Evolutionary conservation across 1,284 basidiomycete species (phyloP).

Genomic region (Cutaneotrichosporon cavernicola): DNA sequence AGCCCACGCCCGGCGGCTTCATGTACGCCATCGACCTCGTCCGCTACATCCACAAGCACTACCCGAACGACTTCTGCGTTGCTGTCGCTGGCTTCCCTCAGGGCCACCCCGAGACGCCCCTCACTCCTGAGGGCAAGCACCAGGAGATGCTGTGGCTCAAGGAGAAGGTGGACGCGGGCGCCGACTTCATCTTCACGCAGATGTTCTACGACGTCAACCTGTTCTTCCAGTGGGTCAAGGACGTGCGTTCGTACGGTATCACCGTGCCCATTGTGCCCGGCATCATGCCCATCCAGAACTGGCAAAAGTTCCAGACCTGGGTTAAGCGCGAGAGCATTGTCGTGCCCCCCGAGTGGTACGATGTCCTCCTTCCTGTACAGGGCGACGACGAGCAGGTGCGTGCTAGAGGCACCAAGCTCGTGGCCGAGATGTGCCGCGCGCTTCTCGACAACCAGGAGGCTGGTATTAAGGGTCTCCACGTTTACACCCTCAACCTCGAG

Average conservation of each 20-base stretch:
- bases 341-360: constrained; percentile 77
- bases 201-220: constrained; percentile 92
- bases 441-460: constrained; percentile 71
- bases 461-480: constrained; percentile 83
- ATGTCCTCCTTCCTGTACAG: constrained; percentile 83
- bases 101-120: constrained; percentile 63
- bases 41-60: constrained; percentile 72
- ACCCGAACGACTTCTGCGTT: constrained; percentile 91
- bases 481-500: constrained; percentile 98
- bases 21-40: constrained; percentile 87
- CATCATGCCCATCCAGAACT: constrained; percentile 96
- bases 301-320: constrained; percentile 92
- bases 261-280: constrained; percentile 87
- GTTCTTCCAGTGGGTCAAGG: constrained; percentile 81
- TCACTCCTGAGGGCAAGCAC: constrained; percentile 44
- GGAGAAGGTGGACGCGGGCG: constrained; percentile 89
- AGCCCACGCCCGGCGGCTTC: constrained; percentile 84
- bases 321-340: constrained; percentile 80
- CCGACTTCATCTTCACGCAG: constrained; percentile 94
- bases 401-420: constrained; percentile 80
- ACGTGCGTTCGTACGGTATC: constrained; percentile 80
- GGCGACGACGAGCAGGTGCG: constrained; percentile 88
- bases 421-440: constrained; percentile 80
- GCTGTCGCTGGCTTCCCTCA: constrained; percentile 91
- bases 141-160: constrained; percentile 84